Conservation (phyloP, 371 early-diverging fungal genomes). For the Circinella minor region DNA sequence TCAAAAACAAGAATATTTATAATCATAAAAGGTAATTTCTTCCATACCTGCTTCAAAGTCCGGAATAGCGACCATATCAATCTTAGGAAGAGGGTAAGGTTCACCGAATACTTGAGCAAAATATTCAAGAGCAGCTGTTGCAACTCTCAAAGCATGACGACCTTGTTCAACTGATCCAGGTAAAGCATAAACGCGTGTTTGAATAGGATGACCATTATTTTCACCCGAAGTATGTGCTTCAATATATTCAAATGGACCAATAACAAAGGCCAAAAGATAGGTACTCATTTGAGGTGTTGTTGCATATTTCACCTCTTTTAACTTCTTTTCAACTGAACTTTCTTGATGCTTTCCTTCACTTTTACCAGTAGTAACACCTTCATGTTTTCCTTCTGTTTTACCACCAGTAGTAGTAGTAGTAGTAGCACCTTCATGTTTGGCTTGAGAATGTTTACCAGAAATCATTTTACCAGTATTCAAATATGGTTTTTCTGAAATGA, state of each 20-base stretch:
- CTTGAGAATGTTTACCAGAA: slow-evolving; percentile 5
- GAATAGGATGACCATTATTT: slow-evolving; percentile 61
- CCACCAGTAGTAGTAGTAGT: no score
- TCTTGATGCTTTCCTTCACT: slow-evolving; percentile 16
- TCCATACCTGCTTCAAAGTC: slow-evolving; percentile 77
- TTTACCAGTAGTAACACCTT: slow-evolving; percentile 12
- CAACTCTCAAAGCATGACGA: slow-evolving; percentile 78
- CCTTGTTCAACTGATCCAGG: slow-evolving; percentile 76
- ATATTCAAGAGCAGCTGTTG: slow-evolving; percentile 71
- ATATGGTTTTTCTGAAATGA: slow-evolving; percentile 57
- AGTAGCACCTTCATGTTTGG: slow-evolving; percentile 3
- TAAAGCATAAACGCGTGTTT: slow-evolving; percentile 80
- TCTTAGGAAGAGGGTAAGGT: slow-evolving; percentile 86
- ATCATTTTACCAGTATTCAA: slow-evolving; percentile 30
- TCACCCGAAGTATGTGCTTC: slow-evolving; percentile 70
- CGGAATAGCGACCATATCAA: slow-evolving; percentile 91
- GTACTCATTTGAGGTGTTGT: slow-evolving; percentile 93
- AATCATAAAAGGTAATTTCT: not conserved
- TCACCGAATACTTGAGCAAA: slow-evolving; percentile 87
- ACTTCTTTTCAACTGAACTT: slow-evolving; percentile 11
- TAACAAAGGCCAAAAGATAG: slow-evolving; percentile 83
- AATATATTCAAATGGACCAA: slow-evolving; percentile 87
- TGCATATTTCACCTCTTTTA: slow-evolving; percentile 77
- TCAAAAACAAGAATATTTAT: not conserved
- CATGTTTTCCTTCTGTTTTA: not conserved